Percentiles rank a stretch among this genome's conserved stretches.
phyloP scores from a whole-genome alignment of 1,139 yeast species.

The Candida buenavistaensis region DNA sequence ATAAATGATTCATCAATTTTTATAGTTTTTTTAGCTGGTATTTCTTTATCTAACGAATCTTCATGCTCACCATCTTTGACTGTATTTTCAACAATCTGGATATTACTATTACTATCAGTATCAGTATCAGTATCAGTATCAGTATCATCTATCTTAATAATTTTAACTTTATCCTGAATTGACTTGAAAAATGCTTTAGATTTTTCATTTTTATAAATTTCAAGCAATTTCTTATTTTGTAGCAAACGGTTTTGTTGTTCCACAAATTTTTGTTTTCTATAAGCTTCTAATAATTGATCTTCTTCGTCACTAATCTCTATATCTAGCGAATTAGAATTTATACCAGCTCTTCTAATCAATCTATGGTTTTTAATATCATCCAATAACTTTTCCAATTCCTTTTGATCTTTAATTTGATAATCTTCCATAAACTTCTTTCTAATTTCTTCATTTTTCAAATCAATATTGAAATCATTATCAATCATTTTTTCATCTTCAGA shows the following conservation, averaged over 20 bases:
- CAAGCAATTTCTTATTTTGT: conserved; percentile 53
- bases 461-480: conserved; percentile 66
- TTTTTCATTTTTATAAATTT: conserved; percentile 50
- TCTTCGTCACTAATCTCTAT: conserved; percentile 69
- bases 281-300: conserved; percentile 56
- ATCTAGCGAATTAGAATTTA: conserved; percentile 46
- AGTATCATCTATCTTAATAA: conserved; percentile 28
- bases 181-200: conserved; percentile 74
- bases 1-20: conserved; percentile 57
- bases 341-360: conserved; percentile 60
- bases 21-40: conserved; percentile 22
- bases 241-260: conserved; percentile 57
- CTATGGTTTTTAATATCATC: conserved; percentile 85
- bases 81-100: conserved; percentile 8
- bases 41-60: conserved; percentile 16
- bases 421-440: conserved; percentile 65
- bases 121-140: conserved; percentile 28
- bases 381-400: conserved; percentile 69
- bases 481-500: conserved; percentile 82
- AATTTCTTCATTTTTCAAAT: conserved; percentile 60
- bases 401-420: conserved; percentile 67
- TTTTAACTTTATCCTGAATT: conserved; percentile 50
- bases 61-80: conserved; percentile 18
- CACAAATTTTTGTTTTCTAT: conserved; percentile 51
- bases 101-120: conserved; percentile 17